Percentiles rank a stretch among this genome's conserved stretches.
Evolutionary conservation across 805 yeast genomes (phyloP).

Genomic region (Pichia phayaonensis): DNA sequence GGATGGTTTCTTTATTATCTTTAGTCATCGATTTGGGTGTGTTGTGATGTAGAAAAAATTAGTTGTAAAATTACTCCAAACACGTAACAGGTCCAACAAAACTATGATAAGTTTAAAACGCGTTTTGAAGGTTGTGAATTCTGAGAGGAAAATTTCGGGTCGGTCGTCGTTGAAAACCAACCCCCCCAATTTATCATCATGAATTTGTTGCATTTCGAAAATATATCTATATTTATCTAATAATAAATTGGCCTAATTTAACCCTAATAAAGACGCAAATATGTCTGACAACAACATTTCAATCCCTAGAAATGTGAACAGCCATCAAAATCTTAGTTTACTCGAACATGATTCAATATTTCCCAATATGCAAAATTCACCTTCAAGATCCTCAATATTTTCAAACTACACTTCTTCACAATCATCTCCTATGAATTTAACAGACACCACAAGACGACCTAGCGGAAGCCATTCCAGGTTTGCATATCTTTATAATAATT

Average conservation of each 20-base stretch:
- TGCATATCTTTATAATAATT: conserved; percentile 48
- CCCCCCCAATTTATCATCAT: too few relatives aligned
- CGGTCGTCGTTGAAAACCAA: background rate
- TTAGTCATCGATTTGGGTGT: background rate
- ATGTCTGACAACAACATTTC: background rate
- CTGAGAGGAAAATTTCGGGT: background rate
- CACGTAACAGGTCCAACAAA: background rate
- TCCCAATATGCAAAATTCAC: background rate
- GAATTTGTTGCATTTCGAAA: too few relatives aligned
- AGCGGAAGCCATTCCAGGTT: conserved; percentile 40
- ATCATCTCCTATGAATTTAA: conserved; percentile 16
- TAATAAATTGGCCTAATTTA: background rate
- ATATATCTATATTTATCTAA: too few relatives aligned
- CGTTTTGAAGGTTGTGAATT: background rate
- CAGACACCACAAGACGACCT: conserved; percentile 22
- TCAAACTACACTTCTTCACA: background rate
- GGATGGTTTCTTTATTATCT: background rate
- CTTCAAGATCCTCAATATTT: background rate
- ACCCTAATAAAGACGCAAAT: background rate
- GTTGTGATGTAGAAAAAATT: background rate
- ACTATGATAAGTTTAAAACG: too few relatives aligned
- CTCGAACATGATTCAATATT: background rate
- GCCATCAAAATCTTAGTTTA: background rate
- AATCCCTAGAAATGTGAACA: background rate
- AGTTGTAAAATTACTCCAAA: background rate